Conservation (phyloP, 345 rosid species). For the Acer campestre region DNA sequence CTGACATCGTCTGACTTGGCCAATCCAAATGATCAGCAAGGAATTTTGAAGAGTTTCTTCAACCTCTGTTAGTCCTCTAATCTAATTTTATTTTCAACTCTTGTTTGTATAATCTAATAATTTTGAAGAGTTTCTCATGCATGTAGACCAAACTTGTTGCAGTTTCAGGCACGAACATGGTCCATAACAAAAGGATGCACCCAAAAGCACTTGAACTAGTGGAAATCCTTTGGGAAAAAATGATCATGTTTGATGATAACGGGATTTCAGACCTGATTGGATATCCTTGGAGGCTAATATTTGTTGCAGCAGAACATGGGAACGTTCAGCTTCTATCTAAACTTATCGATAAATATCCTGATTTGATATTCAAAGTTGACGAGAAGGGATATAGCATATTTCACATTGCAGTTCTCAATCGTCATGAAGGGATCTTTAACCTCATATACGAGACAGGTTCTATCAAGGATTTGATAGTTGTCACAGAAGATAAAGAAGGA, state of each 20-base stretch:
- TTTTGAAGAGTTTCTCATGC: not conserved
- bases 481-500: not conserved
- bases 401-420: conserved; percentile 22
- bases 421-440: conserved; percentile 22
- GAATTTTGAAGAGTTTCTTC: not conserved
- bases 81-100: not conserved
- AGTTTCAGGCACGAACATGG: conserved; percentile 2
- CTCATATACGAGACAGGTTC: conserved; percentile 19
- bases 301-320: not conserved
- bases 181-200: not conserved
- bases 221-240: not conserved
- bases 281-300: not conserved
- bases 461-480: conserved; percentile 9
- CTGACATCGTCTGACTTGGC: not conserved
- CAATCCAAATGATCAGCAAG: not conserved
- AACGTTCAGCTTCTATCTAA: not conserved
- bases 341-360: not conserved
- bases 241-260: not conserved
- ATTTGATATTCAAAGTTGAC: not conserved
- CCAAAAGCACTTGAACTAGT: not conserved
- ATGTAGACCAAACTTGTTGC: not conserved
- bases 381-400: conserved; percentile 14
- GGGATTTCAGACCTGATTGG: not conserved
- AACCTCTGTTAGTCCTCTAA: not conserved
- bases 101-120: not conserved